Evolutionary conservation across 257 asterid genomes (phyloP), one percentile per base, ranked within the genome.

Genomic region (Catharanthus roseus): DNA sequence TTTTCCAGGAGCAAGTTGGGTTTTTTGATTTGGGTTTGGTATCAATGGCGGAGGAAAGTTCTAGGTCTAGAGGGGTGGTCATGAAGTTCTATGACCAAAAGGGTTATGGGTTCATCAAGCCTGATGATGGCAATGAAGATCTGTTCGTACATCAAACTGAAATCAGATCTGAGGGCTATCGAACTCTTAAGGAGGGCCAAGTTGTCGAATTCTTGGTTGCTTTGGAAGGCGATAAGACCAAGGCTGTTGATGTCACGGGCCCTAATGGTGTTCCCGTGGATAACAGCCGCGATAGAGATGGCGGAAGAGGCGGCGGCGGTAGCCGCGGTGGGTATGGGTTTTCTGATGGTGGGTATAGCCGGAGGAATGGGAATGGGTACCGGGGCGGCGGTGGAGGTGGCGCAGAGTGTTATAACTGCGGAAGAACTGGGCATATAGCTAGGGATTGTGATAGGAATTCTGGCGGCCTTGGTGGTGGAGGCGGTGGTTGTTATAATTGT

Each of bases 131-230:
- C 7, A 80, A 83, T 70, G 95, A 87, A 1, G 92, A 88, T 79
- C 85, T 92, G 65, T 92, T 92, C 74, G 98, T 92, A 28, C 98
- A 92, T 72, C 93, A 88, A n/a, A 77, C 96, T 1, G 92, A 84
- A 68, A 84, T 92, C 85, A 85, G 85, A 84, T 85, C 95, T 51
- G 95, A 89, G 4, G 96, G 96, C 51, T 89, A 80, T 60, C 93
- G 95, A 36, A 74, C 88, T 6, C 82, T 92, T 62, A 82, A 79
- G 61, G 90, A 87, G 78, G 97, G 95, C n/a, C 93, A 91, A 86
- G 75, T 10, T 56, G 97, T 91, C 15, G 97, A 91, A 84, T 91
- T 89, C 73, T 72, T 78, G 23, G 80, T 86, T 65, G 66, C 79
- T 69, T 34, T 83, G 8, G 88, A 86, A 0, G 85, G 85, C 1